Conservation (phyloP, 148 eudicot species). For the Chenopodium suecicum region DNA sequence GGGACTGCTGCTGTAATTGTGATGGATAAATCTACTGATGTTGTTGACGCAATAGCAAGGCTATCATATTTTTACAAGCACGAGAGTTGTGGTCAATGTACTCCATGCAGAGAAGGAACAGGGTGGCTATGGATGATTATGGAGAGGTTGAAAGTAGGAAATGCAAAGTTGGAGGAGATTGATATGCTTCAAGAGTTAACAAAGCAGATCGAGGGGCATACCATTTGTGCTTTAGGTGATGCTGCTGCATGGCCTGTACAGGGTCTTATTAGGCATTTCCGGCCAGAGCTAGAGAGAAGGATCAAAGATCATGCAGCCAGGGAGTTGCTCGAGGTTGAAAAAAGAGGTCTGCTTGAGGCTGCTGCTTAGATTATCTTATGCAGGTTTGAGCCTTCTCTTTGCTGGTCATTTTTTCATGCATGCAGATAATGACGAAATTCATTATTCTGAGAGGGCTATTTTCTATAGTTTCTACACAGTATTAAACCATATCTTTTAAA, state of each 20-base stretch:
- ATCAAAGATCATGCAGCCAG: slow-evolving; percentile 76
- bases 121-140: slow-evolving; percentile 92
- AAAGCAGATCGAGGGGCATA: slow-evolving; percentile 96
- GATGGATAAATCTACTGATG: slow-evolving; percentile 95
- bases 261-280: slow-evolving; percentile 92
- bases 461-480: background rate
- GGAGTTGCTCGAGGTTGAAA: slow-evolving; percentile 62
- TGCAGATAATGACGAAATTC: background rate
- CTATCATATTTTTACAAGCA: slow-evolving; percentile 92
- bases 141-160: slow-evolving; percentile 86
- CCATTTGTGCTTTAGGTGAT: slow-evolving; percentile 93
- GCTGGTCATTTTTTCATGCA: background rate
- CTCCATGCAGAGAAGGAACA: slow-evolving; percentile 91
- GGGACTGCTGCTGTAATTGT: slow-evolving; percentile 95
- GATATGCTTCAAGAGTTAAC: slow-evolving; percentile 97
- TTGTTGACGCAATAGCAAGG: slow-evolving; percentile 91
- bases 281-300: slow-evolving; percentile 92
- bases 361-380: slow-evolving; percentile 45
- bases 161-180: slow-evolving; percentile 90
- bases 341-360: slow-evolving; percentile 68
- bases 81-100: slow-evolving; percentile 92
- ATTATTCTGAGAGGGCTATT: background rate
- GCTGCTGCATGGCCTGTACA: slow-evolving; percentile 99
- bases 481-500: background rate
- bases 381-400: slow-evolving; percentile 39